Evolutionary conservation across 805 yeast genomes (phyloP), one percentile per base, ranked within the genome.

Genomic region (Jamesozyma spencerorum): DNA sequence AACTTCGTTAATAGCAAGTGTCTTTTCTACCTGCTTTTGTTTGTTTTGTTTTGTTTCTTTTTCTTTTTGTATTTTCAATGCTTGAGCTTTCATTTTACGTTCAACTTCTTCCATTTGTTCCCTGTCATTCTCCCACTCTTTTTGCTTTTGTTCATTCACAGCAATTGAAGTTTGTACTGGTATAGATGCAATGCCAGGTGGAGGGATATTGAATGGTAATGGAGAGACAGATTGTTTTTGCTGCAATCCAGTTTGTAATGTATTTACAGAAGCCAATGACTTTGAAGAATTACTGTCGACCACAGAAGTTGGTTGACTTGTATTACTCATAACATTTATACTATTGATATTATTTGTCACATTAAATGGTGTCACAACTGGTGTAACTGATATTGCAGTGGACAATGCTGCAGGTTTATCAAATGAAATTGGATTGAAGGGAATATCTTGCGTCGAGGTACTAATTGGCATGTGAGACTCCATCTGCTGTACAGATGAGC

Each of bases 21-120:
- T 36, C 32, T 36, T 37, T 37, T 36, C 30, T 38, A 18, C 31
- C 29, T 34, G 24, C 41, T 37, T 34, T 27, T 47, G 38, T 42
- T 41, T 40, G 31, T 32, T 19, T 19, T 31, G 18, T 31, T 28
- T 30, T 28, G 31, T 42, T 19, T 27, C 18, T 31, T 37, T 34
- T 20, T 39, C 38, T 42, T 42, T 36, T 36, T 42, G 19, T 34
- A 31, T 27, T 33, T 36, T 37, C 15, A 13, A 18, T 38, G 4
- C 3, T 24, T 24, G 27, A 17, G 37, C 37, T 14, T 34, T 3
- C 5, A 4, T 5, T 15, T 33, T 14, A 10, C 20, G 14, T 13
- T 20, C 18, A 5, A 10, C 3, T 33, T 46, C 43, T 35, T 36
- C 22, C 36, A 39, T 41, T 43, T 26, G 19, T 24, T 34, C 17